These are phyloP conservation scores for Elaeis oleifera DNA, from an alignment of 202 grass and related monocot genomes.

Conservation along the genomic window DNA sequence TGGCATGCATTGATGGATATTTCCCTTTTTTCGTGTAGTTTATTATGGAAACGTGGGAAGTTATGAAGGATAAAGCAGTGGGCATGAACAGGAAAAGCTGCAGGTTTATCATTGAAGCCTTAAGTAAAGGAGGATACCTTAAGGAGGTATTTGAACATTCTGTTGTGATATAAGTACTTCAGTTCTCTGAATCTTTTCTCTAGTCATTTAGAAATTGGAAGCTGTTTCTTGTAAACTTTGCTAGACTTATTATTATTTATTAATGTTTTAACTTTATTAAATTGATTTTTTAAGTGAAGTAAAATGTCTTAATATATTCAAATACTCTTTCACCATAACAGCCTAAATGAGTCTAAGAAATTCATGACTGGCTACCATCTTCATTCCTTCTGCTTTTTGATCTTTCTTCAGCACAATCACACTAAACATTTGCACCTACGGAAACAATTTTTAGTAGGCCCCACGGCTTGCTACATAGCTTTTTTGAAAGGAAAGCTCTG, in stretches of 20 bases:
- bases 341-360: no score
- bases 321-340: no score
- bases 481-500: no score
- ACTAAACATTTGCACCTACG: no score
- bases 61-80: constrained; percentile 54
- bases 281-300: no score
- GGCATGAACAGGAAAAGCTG: constrained; percentile 37
- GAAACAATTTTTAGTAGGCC: no score
- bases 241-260: background rate
- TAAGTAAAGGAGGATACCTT: constrained; percentile 49
- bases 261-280: background rate
- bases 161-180: background rate
- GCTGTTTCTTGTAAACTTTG: background rate
- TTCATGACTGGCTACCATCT: no score
- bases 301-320: no score
- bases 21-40: constrained; percentile 43
- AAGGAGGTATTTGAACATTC: constrained; percentile 48
- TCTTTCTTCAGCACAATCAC: no score
- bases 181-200: background rate
- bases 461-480: no score
- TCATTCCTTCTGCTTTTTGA: no score
- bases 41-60: constrained; percentile 61
- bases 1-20: background rate
- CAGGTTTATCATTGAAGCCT: constrained; percentile 44
- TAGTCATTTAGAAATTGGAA: constrained; percentile 5